Conservation (phyloP, 1,284 basidiomycete genomes). For the Sanghuangporus weigelae region DNA sequence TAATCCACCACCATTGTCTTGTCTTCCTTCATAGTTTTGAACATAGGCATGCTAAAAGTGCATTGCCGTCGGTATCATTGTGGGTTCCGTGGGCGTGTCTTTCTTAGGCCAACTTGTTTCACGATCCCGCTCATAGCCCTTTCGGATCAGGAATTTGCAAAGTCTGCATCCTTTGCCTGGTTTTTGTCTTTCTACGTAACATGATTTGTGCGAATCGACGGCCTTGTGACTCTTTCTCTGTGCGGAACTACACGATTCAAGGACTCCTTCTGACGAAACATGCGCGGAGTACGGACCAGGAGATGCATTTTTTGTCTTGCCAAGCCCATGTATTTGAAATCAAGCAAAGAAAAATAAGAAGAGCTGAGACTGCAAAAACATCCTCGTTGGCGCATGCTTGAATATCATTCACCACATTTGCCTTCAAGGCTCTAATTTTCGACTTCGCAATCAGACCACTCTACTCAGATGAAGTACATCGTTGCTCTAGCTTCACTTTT, state of each 20-base stretch:
- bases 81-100: not conserved
- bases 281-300: not conserved
- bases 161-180: not conserved
- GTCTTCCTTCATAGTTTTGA: too few relatives aligned
- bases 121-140: not conserved
- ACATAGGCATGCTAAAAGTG: too few relatives aligned
- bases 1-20: too few relatives aligned
- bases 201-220: too few relatives aligned
- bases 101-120: not conserved
- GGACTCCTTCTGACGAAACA: not conserved
- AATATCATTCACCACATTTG: not conserved
- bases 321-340: too few relatives aligned
- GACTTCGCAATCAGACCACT: not conserved
- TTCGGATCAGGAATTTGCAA: not conserved
- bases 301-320: not conserved
- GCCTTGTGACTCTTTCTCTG: too few relatives aligned
- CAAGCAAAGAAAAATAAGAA: not conserved
- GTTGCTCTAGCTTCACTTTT: not conserved
- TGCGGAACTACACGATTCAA: too few relatives aligned
- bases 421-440: not conserved
- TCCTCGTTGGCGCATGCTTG: not conserved
- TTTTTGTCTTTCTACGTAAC: too few relatives aligned
- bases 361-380: not conserved
- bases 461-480: not conserved
- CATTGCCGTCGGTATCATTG: too few relatives aligned